Evolutionary conservation across 257 asterid species (phyloP).

Genomic region (Jaltomata sinuosa): DNA sequence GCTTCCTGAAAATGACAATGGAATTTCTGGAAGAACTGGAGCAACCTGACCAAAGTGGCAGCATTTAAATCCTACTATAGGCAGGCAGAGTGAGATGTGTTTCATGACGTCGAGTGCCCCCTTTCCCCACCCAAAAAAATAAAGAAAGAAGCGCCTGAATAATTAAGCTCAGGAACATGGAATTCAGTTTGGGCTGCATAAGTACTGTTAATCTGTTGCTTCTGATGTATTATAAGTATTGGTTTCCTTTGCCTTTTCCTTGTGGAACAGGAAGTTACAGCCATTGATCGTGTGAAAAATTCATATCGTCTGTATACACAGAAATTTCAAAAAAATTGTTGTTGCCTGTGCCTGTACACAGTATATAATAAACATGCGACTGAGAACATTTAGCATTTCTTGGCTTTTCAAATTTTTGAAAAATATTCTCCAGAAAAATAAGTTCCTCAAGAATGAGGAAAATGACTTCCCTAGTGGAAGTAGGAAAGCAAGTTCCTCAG

Average conservation of each 20-base stretch:
- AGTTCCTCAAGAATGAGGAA: neutral
- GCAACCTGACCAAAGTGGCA: slow-evolving; percentile 39
- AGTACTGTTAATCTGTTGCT: neutral
- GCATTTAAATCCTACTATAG: slow-evolving; percentile 33
- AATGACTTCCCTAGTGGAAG: too few relatives aligned
- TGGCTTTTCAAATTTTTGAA: neutral
- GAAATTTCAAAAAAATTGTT: neutral
- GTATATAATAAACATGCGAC: neutral
- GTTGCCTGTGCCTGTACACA: neutral
- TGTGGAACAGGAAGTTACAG: neutral
- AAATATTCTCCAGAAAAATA: neutral
- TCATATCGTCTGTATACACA: neutral
- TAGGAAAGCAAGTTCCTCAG: neutral
- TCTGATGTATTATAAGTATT: neutral
- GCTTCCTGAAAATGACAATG: slow-evolving; percentile 50
- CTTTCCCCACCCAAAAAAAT: neutral
- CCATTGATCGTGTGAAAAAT: neutral
- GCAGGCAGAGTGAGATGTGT: neutral
- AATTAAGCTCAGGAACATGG: too few relatives aligned
- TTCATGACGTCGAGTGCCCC: neutral
- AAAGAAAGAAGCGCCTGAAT: too few relatives aligned
- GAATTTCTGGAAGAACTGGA: slow-evolving; percentile 46
- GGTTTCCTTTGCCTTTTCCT: neutral
- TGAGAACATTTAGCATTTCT: neutral
- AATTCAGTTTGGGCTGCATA: neutral